A percentile compares a stretch with the other conserved stretches of the same genome.
Conservation (phyloP, 371 early-diverging fungal genomes). For the Mucor indicus region DNA sequence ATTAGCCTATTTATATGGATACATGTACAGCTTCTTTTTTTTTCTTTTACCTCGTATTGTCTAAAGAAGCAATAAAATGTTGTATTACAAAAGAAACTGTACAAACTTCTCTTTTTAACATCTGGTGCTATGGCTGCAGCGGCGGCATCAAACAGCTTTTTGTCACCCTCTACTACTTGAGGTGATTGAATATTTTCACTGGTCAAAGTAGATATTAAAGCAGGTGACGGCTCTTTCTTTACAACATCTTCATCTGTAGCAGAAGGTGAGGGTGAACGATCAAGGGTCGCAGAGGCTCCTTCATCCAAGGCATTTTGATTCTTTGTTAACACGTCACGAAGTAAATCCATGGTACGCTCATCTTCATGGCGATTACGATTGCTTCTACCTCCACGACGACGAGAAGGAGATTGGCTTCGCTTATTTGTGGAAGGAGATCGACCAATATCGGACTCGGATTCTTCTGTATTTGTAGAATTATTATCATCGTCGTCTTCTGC, state of each 20-base stretch:
- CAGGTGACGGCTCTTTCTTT: no score
- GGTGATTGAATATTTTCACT: no score
- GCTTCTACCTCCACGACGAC: slow-evolving; percentile 21
- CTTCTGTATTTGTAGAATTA: slow-evolving; percentile 13
- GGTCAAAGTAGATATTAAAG: neutral
- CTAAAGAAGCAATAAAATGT: slow-evolving; percentile 90
- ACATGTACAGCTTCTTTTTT: neutral
- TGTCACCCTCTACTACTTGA: neutral
- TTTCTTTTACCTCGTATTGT: slow-evolving; percentile 67
- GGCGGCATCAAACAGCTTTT: slow-evolving; percentile 13
- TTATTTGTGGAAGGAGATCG: neutral
- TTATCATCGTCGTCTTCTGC: slow-evolving; percentile 21
- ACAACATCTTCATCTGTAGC: no score
- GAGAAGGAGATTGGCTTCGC: neutral
- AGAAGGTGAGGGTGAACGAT: neutral
- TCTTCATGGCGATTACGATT: slow-evolving; percentile 39
- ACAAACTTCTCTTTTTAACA: slow-evolving; percentile 2
- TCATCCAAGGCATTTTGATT: slow-evolving; percentile 20
- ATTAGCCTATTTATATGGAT: neutral
- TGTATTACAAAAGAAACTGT: slow-evolving; percentile 52
- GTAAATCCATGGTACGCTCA: slow-evolving; percentile 33
- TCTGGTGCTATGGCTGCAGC: slow-evolving; percentile 23
- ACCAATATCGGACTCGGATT: slow-evolving; percentile 25
- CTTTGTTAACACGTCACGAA: slow-evolving; percentile 43
- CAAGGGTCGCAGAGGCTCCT: neutral